phyloP scores from a whole-genome alignment of 1,139 yeast genomes.

The Geotrichum klebahnii region DNA sequence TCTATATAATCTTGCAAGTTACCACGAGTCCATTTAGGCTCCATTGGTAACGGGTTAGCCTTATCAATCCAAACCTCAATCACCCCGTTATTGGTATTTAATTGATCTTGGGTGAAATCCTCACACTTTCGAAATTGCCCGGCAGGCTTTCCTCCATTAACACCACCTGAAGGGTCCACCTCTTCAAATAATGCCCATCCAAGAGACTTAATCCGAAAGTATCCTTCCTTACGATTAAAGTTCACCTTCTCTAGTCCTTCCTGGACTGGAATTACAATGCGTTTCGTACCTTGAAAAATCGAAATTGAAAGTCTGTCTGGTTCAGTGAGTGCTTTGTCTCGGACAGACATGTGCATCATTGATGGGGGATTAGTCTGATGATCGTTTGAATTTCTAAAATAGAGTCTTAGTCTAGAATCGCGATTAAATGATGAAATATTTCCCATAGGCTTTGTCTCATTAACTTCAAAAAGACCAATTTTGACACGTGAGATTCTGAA shows the following conservation, averaged over 20 bases:
- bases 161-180: slow-evolving; percentile 9
- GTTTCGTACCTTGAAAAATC: slow-evolving; percentile 26
- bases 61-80: slow-evolving; percentile 29
- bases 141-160: not conserved
- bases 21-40: slow-evolving; percentile 33
- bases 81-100: slow-evolving; percentile 23
- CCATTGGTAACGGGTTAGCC: slow-evolving; percentile 28
- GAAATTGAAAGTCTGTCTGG: slow-evolving; percentile 31
- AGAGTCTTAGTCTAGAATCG: slow-evolving; percentile 27
- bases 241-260: slow-evolving; percentile 27
- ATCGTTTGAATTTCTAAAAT: slow-evolving; percentile 24
- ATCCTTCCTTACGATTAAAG: slow-evolving; percentile 27
- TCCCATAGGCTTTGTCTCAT: slow-evolving; percentile 17
- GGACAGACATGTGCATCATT: slow-evolving; percentile 17
- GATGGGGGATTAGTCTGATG: slow-evolving; percentile 5
- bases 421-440: slow-evolving; percentile 15
- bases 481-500: slow-evolving; percentile 27
- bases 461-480: slow-evolving; percentile 27
- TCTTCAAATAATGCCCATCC: slow-evolving; percentile 31
- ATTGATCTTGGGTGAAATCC: slow-evolving; percentile 28
- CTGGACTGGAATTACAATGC: slow-evolving; percentile 31
- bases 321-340: slow-evolving; percentile 27
- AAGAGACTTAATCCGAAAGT: slow-evolving; percentile 24
- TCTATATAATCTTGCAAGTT: slow-evolving; percentile 29
- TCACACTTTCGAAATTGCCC: slow-evolving; percentile 24